Evolutionary conservation across 176 grass and related monocot genomes (phyloP).

Genomic region (Carex parvula): DNA sequence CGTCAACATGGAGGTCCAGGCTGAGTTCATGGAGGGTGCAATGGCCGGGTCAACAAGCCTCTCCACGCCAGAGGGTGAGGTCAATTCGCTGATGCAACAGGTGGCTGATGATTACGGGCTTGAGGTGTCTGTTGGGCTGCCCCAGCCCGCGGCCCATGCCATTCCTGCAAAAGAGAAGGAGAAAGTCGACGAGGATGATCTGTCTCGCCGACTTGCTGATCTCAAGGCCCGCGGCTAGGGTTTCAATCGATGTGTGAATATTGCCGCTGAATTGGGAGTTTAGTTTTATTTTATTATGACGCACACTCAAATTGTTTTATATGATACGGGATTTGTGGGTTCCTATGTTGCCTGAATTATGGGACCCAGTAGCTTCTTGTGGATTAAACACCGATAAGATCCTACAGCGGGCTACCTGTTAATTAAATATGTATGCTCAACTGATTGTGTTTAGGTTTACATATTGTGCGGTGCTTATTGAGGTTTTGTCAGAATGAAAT

Average conservation of each 20-base stretch:
- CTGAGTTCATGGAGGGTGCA: slow-evolving; percentile 98
- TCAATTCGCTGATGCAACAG: slow-evolving; percentile 98
- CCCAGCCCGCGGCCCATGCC: slow-evolving; percentile 64
- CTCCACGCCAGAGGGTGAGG: slow-evolving; percentile 90
- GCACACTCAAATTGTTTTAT: not conserved
- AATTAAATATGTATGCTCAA: not conserved
- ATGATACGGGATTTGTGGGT: not conserved
- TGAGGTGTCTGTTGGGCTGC: slow-evolving; percentile 80
- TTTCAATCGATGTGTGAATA: slow-evolving; percentile 9
- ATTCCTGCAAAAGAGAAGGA: slow-evolving; percentile 86
- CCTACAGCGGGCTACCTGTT: not conserved
- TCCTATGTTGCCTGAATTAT: not conserved
- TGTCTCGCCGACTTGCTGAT: slow-evolving; percentile 67
- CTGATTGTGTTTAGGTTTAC: not conserved
- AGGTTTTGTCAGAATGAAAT: not conserved
- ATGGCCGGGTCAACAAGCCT: slow-evolving; percentile 82
- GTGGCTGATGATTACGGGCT: slow-evolving; percentile 94
- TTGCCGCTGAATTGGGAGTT: not conserved
- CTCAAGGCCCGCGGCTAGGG: slow-evolving; percentile 69
- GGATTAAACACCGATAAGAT: not conserved
- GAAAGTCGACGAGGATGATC: slow-evolving; percentile 92
- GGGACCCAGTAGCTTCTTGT: not conserved
- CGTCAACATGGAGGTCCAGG: slow-evolving; percentile 99
- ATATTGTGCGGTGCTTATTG: not conserved
- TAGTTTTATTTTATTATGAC: slow-evolving; percentile 1